These are phyloP conservation scores for Avena insularis DNA, from an alignment of 176 grass and related monocot genomes.

Conservation along the genomic window DNA sequence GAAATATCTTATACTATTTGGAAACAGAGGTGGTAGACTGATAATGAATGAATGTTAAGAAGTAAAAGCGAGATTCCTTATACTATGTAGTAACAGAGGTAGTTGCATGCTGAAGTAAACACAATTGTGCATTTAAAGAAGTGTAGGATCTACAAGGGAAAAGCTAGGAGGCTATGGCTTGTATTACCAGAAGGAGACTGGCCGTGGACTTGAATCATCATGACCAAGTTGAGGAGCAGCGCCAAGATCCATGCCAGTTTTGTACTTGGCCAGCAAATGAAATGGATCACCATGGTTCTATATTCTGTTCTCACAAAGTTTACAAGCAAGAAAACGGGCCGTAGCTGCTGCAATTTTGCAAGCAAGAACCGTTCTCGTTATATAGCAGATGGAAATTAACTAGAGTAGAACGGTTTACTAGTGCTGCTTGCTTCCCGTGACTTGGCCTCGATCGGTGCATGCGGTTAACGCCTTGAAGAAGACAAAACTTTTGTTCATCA, in stretches of 20 bases:
- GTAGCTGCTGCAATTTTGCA: neutral
- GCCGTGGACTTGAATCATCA: too few relatives aligned
- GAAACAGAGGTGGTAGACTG: neutral
- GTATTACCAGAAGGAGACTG: slow-evolving; percentile 6
- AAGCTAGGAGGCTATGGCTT: neutral
- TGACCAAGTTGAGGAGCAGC: neutral
- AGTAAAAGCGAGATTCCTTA: too few relatives aligned
- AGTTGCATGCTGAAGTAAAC: neutral
- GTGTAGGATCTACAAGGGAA: neutral
- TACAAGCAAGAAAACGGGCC: neutral
- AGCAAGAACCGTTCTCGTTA: neutral
- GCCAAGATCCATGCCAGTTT: neutral
- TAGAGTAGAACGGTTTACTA: neutral
- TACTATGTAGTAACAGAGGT: too few relatives aligned
- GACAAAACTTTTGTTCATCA: neutral
- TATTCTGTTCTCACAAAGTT: too few relatives aligned
- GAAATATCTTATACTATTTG: neutral
- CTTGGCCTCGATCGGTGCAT: neutral
- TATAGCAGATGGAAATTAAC: neutral
- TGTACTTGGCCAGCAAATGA: neutral
- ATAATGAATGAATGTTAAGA: neutral
- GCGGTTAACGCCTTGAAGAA: neutral
- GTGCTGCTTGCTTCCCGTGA: neutral
- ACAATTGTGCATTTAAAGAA: neutral
- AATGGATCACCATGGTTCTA: slow-evolving; percentile 2